Conservation (phyloP, 2,329 filamentous ascomycete species). For the Nemania diffusa region DNA sequence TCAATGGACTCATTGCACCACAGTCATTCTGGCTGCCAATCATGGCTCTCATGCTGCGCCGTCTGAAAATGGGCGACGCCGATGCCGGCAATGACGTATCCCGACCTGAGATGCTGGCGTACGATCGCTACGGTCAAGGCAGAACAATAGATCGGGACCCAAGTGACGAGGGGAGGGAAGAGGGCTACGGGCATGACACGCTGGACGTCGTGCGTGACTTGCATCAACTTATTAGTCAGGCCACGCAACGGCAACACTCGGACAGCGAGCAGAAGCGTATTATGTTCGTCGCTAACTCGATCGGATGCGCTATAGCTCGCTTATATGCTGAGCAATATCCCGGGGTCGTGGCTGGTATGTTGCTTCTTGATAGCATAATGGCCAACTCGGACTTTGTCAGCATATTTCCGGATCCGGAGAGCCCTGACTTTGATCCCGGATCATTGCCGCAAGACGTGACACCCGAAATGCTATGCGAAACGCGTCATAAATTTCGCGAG, state of each 20-base stretch:
- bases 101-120: slow-evolving; percentile 58
- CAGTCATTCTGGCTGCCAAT: slow-evolving; percentile 43
- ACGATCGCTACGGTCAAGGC: slow-evolving; percentile 69
- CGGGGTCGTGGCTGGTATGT: slow-evolving; percentile 55
- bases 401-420: slow-evolving; percentile 66
- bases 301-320: slow-evolving; percentile 63
- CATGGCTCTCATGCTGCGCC: slow-evolving; percentile 38
- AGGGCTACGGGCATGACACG: slow-evolving; percentile 62
- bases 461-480: slow-evolving; percentile 48
- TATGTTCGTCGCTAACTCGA: slow-evolving; percentile 63
- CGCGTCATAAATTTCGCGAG: slow-evolving; percentile 50
- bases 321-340: slow-evolving; percentile 62
- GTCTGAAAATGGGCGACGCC: slow-evolving; percentile 18
- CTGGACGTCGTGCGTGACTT: slow-evolving; percentile 57
- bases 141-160: slow-evolving; percentile 56
- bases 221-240: slow-evolving; percentile 51
- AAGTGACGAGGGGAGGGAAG: slow-evolving; percentile 54
- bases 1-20: slow-evolving; percentile 45
- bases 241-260: slow-evolving; percentile 17
- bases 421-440: slow-evolving; percentile 54
- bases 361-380: slow-evolving; percentile 68
- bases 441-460: slow-evolving; percentile 55
- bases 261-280: slow-evolving; percentile 46
- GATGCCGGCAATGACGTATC: slow-evolving; percentile 19
- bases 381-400: slow-evolving; percentile 66